Evolutionary conservation across 495 filamentous ascomycete species (phyloP), one percentile per base, ranked within the genome.

Genomic region (Trichoderma asperelloides): DNA sequence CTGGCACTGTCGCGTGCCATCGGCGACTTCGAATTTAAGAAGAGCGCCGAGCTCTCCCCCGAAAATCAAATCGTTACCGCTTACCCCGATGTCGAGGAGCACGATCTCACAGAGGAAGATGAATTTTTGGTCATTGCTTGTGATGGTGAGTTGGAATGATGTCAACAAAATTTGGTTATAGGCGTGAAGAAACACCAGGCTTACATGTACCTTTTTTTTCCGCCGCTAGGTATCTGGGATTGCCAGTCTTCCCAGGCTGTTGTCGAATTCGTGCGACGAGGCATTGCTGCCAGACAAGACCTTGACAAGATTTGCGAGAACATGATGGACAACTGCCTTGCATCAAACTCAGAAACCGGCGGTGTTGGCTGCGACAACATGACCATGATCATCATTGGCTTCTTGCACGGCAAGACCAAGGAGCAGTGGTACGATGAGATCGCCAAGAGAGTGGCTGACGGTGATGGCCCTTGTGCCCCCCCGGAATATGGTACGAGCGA

Each of bases 311-410:
- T 98, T 72, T 96, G 93, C 78, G 95, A 98, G 81, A 98, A 98
- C 81, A 96, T 98, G 92, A 98, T 98, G 95, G 93, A 98, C 81
- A 98, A 98, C 79, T 98, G 95, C 76, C 85, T 98, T 66, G 91
- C 95, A 37, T 93, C 92, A 64, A 97, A 95, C 83, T 95, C 93
- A 71, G 96, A 98, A 78, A 98, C 95, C 51, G 95, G 95, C 40
- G 95, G 95, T 57, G 95, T 98, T 63, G 95, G 95, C 69, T 98
- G 95, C 79, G 95, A 98, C 79, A 98, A 98, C 82, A 98, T 98
- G 95, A 98, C 95, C 70, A 97, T 98, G 90, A 84, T 88, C 71
- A 81, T 98, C 70, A 82, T 98, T 74, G 95, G 89, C 69, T 86
- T 98, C 73, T 86, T 98, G 66, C 86, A 88, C 70, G 95, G 94